Base-by-base conservation (phyloP, 2,329 filamentous ascomycete species). In the Penicillium oxalicum region DNA sequence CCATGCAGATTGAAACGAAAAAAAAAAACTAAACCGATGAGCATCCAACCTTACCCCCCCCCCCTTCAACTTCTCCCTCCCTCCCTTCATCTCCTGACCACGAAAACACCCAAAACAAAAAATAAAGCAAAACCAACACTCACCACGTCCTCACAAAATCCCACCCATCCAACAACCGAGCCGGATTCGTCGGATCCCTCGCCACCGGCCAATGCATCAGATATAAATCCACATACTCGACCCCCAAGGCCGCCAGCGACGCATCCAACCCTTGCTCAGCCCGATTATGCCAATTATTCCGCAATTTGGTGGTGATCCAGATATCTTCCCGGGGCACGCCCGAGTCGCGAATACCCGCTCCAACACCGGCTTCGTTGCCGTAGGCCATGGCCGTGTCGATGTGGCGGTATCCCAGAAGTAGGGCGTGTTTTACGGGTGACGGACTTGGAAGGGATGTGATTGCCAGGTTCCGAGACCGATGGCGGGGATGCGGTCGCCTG, bases 71-170 rank as follows among this genome's bases (percentile, higher is more conserved):
- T n/a, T n/a, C n/a, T n/a, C n/a, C n/a, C n/a, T n/a, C n/a, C n/a
- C n/a, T n/a, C n/a, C n/a, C n/a, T n/a, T n/a, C n/a, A n/a, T n/a
- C n/a, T n/a, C n/a, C n/a, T n/a, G n/a, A n/a, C n/a, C n/a, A n/a
- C n/a, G n/a, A n/a, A n/a, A n/a, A n/a, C 0, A 25, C 18, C 18
- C 2, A 18, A 9, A 8, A 37, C 6, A 24, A 37, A 24, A 13
- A 37, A 18, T 37, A 37, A 4, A 13, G 35, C 7, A 8, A 24
- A 5, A 13, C 18, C n/a, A 18, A 13, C 9, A 28, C 32, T 36
- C 13, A 44, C 41, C 79, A 94, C 26, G 88, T 93, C 70, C 93
- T 83, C 60, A 87, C 76, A 70, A 87, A 91, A 73, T 88, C 79
- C 87, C 88, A 91, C 73, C 89, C 87, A 29, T 80, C 75, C 54